Evolutionary conservation across 2,329 filamentous ascomycete species (phyloP), one percentile per base, ranked within the genome.

Genomic region (Xylogone sp.): DNA sequence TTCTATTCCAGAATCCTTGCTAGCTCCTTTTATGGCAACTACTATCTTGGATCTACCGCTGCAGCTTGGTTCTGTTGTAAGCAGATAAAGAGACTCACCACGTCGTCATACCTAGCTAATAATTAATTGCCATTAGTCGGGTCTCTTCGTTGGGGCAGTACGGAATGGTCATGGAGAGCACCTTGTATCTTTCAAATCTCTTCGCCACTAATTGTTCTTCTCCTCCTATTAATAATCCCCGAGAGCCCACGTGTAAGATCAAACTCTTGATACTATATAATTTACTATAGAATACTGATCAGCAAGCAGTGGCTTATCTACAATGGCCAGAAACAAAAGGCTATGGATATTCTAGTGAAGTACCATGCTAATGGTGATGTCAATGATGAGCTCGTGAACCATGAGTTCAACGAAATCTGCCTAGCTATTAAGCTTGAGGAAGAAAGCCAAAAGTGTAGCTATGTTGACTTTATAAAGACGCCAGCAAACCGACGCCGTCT

Each of bases 281-380:
- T n/a, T n/a, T 31, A 13, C 8, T 31, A 8, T 13, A 31, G 13
- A 31, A 31, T 31, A 13, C 27, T 31, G 27, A 31, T 13, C 13
- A 31, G 7, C 27, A 31, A 8, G 34, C 56, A 66, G 49, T 83
- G 54, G 73, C 76, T 65, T 51, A 70, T 74, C 9, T 63, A 67
- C 6, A 75, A 75, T 39, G 77, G 75, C 42, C 69, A 75, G n/a
- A 70, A 75, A 46, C 71, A 81, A 1, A 75, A 82, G 49, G 79
- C 79, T 5, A 68, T 75, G 1, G 63, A 65, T 1, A 69, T 82
- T 2, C 73, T 84, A 3, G 71, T 72, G 16, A 72, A 79, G 22
- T 76, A 77, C 49, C 77, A 81, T 55, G 76, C 74, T 43, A 72
- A 72, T 27, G 76, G 76, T 6, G 53, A 56, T 34, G 24, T 20